Base-by-base conservation (phyloP, 164 flowering plant species). In the Cinnamomum chago region DNA sequence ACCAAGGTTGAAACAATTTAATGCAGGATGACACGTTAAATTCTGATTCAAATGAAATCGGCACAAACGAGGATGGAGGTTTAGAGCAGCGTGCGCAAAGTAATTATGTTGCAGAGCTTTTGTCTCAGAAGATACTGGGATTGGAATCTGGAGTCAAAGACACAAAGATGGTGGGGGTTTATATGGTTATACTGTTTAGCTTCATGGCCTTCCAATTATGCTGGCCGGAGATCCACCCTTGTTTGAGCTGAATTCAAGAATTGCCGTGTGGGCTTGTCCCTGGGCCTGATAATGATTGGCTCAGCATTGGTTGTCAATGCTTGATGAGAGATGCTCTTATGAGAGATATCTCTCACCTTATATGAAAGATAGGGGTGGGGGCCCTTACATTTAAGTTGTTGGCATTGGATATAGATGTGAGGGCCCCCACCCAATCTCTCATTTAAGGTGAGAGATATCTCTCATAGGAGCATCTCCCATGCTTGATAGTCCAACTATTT, bases 141-240 rank as follows among this genome's bases (percentile, higher is more conserved):
- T 67, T 85, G 73, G 89, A 84, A 81, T 75, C 67, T 23, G 83
- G 85, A 70, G 75, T 84, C 15, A 73, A 77, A 47, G 84, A 85
- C 33, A 83, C 81, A 65, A 88, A 82, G 79, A 52, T 33, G 78
- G 90, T 88, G 24, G 76, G 83, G 72, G 18, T 58, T 30, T 50
- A 65, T 18, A 4, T 65, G 35, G 4, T 70, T 35, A 50, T 82
- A n/a, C 50, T 27, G 28, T 80, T 72, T 66, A 50, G 50, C 72
- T 62, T 28, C 24, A 20, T 55, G 60, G 60, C 15, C 60, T 55
- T 55, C 60, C 60, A 55, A 55, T 55, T 55, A 55, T 15, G 60
- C n/a, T 18, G n/a, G 60, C 20, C 3, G 2, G 60, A 55, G 20
- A 15, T 55, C n/a, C 17, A 14, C 60, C 47, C 47, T 55, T 15